Percentiles rank a stretch among this genome's conserved stretches.
Conservation (phyloP, 2,329 filamentous ascomycete species). For the Calonectria crousiana region DNA sequence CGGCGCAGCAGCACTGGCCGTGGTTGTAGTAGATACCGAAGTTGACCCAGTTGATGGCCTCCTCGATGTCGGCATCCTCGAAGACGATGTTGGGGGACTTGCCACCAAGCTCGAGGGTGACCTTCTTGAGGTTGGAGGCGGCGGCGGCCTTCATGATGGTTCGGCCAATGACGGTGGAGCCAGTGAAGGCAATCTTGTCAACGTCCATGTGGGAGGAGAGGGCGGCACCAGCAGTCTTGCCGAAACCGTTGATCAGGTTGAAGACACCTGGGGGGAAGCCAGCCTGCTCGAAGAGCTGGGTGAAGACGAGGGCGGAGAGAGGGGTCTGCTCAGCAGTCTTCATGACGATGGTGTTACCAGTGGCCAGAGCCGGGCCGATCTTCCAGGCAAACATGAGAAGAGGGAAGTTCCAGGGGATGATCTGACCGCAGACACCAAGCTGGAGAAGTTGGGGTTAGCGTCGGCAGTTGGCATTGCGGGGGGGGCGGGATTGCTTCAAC, state of each 20-base stretch:
- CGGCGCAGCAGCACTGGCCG: slow-evolving; percentile 78
- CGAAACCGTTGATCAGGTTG: slow-evolving; percentile 83
- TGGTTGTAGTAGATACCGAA: slow-evolving; percentile 76
- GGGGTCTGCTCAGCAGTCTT: slow-evolving; percentile 85
- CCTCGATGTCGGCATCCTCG: slow-evolving; percentile 81
- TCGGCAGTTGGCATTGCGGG: background rate
- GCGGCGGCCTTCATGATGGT: slow-evolving; percentile 86
- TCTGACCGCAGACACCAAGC: slow-evolving; percentile 85
- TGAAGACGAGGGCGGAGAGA: slow-evolving; percentile 75
- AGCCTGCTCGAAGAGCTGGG: slow-evolving; percentile 77
- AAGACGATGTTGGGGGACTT: slow-evolving; percentile 87
- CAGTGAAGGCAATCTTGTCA: slow-evolving; percentile 88
- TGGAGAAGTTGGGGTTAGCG: slow-evolving; percentile 34
- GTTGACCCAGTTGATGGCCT: slow-evolving; percentile 84
- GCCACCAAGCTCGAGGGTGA: slow-evolving; percentile 83
- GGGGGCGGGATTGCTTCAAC: slow-evolving; percentile 41
- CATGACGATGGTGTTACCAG: slow-evolving; percentile 78
- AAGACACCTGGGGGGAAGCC: slow-evolving; percentile 84
- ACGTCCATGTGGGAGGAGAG: slow-evolving; percentile 82
- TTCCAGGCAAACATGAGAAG: slow-evolving; percentile 88
- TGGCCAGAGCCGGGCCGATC: slow-evolving; percentile 79
- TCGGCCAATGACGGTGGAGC: slow-evolving; percentile 79
- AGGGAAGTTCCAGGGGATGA: slow-evolving; percentile 92
- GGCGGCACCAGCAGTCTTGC: slow-evolving; percentile 82
- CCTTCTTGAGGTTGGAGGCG: slow-evolving; percentile 83